phyloP scores from a whole-genome alignment of 805 yeast genomes.

The Candida ascalaphidarum region DNA sequence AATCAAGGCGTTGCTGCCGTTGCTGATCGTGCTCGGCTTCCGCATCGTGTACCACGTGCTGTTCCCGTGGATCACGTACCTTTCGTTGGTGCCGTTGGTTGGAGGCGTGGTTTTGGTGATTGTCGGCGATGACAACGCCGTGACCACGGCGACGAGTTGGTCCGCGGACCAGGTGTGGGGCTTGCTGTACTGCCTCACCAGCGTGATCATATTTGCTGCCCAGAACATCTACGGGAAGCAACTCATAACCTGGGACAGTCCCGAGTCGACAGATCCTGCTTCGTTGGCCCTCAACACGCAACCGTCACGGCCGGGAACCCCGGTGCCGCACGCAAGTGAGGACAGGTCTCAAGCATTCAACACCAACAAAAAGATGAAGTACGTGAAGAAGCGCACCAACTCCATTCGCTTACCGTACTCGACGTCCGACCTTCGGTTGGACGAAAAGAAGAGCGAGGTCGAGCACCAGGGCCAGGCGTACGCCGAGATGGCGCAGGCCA shows the following conservation, averaged over 20 bases:
- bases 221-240: conserved; percentile 85
- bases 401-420: conserved; percentile 22
- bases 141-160: too few relatives aligned
- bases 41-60: conserved; percentile 40
- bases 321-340: conserved; percentile 1
- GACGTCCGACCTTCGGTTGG: conserved; percentile 21
- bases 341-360: neutral
- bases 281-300: conserved; percentile 19
- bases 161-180: conserved; percentile 61
- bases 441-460: conserved; percentile 11
- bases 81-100: conserved; percentile 44
- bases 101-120: conserved; percentile 46
- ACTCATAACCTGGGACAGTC: conserved; percentile 49
- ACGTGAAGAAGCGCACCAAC: conserved; percentile 13
- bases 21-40: conserved; percentile 51
- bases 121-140: conserved; percentile 18
- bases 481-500: conserved; percentile 7
- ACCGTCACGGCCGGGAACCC: conserved; percentile 8
- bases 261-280: conserved; percentile 15
- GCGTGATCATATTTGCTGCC: conserved; percentile 70
- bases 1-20: conserved; percentile 59
- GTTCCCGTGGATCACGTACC: conserved; percentile 42
- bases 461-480: conserved; percentile 3
- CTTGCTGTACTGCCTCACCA: conserved; percentile 54
- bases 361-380: neutral